Conservation (phyloP, 2,329 filamentous ascomycete species). For the Sporothrix mexicana region DNA sequence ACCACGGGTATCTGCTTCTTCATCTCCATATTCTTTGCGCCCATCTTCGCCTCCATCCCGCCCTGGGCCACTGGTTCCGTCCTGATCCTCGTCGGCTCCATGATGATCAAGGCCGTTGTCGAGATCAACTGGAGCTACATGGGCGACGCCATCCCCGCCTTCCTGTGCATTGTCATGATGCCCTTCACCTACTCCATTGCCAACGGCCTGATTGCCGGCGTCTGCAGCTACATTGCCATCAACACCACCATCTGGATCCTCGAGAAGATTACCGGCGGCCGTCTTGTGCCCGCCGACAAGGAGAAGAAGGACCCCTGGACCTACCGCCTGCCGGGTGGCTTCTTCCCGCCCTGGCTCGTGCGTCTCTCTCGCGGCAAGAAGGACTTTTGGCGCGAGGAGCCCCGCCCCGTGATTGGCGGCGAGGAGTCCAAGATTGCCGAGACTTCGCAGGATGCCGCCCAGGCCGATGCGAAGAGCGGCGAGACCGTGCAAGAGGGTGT, state of each 20-base stretch:
- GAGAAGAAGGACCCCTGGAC: slow-evolving; percentile 62
- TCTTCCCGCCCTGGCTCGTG: slow-evolving; percentile 75
- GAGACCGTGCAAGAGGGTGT: neutral
- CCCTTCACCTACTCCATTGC: slow-evolving; percentile 80
- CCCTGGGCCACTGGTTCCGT: slow-evolving; percentile 80
- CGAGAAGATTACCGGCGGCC: slow-evolving; percentile 51
- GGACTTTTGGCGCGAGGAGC: slow-evolving; percentile 67
- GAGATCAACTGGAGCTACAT: slow-evolving; percentile 76
- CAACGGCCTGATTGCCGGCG: slow-evolving; percentile 72
- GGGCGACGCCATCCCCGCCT: slow-evolving; percentile 76
- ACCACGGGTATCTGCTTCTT: slow-evolving; percentile 73
- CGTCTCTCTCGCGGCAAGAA: slow-evolving; percentile 70
- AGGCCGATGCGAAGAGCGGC: neutral
- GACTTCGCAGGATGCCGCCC: neutral
- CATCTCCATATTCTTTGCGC: slow-evolving; percentile 74
- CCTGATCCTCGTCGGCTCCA: slow-evolving; percentile 72
- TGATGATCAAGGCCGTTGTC: slow-evolving; percentile 65
- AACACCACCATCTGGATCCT: slow-evolving; percentile 55
- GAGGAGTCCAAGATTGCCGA: neutral
- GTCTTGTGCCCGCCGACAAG: slow-evolving; percentile 62
- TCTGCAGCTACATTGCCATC: slow-evolving; percentile 61
- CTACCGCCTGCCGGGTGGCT: slow-evolving; percentile 72
- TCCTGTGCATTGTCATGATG: slow-evolving; percentile 76
- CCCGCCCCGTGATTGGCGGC: neutral
- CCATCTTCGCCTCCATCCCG: slow-evolving; percentile 76